These are phyloP conservation scores for Xerocomellus amylosporus DNA, from an alignment of 768 basidiomycete species.

Conservation along the genomic window DNA sequence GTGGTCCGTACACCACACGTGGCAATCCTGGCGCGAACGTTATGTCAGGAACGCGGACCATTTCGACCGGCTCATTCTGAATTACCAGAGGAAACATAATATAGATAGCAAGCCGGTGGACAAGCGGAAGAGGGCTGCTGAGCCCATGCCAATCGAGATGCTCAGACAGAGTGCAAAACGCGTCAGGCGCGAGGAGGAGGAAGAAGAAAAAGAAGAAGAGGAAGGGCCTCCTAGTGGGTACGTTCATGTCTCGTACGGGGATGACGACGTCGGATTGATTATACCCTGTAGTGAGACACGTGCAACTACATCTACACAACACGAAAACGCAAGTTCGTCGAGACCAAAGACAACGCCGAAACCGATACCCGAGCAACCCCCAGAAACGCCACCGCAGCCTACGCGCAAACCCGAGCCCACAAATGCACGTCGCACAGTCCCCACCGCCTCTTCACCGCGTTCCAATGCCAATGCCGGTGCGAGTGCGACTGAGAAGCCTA, in stretches of 20 bases:
- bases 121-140: slow-evolving; percentile 1
- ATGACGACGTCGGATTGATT: not conserved
- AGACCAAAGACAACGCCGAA: not conserved
- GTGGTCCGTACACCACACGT: slow-evolving; percentile 52
- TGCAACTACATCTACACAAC: not conserved
- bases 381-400: not conserved
- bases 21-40: slow-evolving; percentile 64
- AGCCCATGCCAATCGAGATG: not conserved
- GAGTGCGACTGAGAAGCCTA: not conserved
- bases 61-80: slow-evolving; percentile 44
- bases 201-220: not conserved
- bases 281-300: slow-evolving; percentile 2
- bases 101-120: not conserved
- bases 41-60: slow-evolving; percentile 44
- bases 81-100: slow-evolving; percentile 37
- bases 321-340: not conserved
- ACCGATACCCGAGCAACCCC: not conserved
- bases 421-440: not conserved
- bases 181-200: not conserved
- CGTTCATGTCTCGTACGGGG: not conserved
- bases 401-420: not conserved
- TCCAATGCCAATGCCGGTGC: not conserved
- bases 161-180: slow-evolving; percentile 7
- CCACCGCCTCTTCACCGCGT: not conserved
- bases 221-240: not conserved